Base-by-base conservation (phyloP, 2,329 filamentous ascomycete genomes). In the Tolypocladium paradoxum region DNA sequence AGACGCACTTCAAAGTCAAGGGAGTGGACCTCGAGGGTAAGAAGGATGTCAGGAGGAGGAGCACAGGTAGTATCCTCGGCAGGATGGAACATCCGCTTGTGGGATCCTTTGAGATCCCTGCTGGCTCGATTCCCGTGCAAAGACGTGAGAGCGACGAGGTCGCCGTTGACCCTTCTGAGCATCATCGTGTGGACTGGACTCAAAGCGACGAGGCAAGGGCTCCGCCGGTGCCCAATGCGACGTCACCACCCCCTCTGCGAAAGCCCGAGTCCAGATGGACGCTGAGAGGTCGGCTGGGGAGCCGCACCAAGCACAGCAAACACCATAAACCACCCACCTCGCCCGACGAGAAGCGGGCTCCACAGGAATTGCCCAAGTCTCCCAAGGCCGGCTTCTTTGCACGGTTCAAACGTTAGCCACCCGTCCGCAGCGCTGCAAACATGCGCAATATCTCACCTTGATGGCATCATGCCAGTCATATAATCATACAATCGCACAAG, bases 101-200 rank as follows among this genome's bases (percentile, higher is more conserved):
- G 6, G 46, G 50, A 2, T 40, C 57, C 14, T 56, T 52, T 2
- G 50, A 54, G 6, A 16, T 45, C 22, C 48, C 54, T 6, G 49
- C 36, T 31, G 24, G 52, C 29, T 40, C 54, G 18, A 35, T 53
- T 24, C 47, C 53, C 18, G 33, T 47, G n/a, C 48, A 53, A 4
- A 53, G 33, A 29, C 36, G 34, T 11, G 47, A 50, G 2, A 50
- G 31, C 20, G 46, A 40, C 31, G 29, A 48, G 31, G 22, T 56
- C 18, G 11, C 50, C 24, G 54, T 54, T 9, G 56, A 59, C 34
- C 54, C 56, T 16, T 58, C 70, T 33, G 67, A 73, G 52, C 70
- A 73, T 58, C 69, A 72, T 58, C 69, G 73, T 34, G 74, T 76
- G 53, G 79, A 83, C 63, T 84, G 81, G 81, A 76, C 77, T 33